Base-by-base conservation (phyloP, 1,284 basidiomycete species). In the Marasmius tenuissimus region DNA sequence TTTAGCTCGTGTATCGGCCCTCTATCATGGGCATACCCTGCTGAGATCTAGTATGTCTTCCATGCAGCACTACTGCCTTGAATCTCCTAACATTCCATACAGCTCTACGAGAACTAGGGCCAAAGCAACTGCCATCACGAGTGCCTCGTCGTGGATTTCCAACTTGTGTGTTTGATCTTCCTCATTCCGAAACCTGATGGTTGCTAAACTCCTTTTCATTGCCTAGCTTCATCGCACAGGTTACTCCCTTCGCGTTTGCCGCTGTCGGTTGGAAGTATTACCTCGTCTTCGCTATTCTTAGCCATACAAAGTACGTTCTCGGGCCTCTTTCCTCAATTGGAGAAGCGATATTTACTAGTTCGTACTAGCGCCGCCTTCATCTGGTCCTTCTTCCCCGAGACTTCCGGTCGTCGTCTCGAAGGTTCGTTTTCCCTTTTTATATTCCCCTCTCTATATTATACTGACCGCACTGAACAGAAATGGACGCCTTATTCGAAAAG, bases 271-370 rank as follows among this genome's bases (percentile, higher is more conserved):
- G 80, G 79, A 78, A 75, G 72, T 81, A 61, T 61, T 75, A 79
- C 70, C 75, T 88, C 48, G 82, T 87, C 20, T 88, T 88, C 62
- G 85, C 85, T 1, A 81, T 89, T 58, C 85, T 84, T 67, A 78
- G 81, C 9, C 83, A 85, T 72, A 84, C 85, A 12, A 88, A 88
- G 76, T 75, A 58, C 57, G 75, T 64, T 27, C 20, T 22, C 22
- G 16, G 27, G 54, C 59, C n/a, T 16, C 20, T 14, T 55, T n/a
- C n/a, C 38, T 12, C 12, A 4, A 7, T 35, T 18, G 59, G 7
- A n/a, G 45, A 20, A 5, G 45, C 7, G n/a, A 54, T 48, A 40
- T 22, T 50, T 35, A 22, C 45, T 40, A 27, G 27, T 37, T 22
- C 22, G 51, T 55, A 37, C 1, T 54, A 78, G 75, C 67, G 85